A percentile compares a stretch with the other conserved stretches of the same genome.
Conservation (phyloP, 2,329 filamentous ascomycete species). For the Colletotrichum brevisporum region DNA sequence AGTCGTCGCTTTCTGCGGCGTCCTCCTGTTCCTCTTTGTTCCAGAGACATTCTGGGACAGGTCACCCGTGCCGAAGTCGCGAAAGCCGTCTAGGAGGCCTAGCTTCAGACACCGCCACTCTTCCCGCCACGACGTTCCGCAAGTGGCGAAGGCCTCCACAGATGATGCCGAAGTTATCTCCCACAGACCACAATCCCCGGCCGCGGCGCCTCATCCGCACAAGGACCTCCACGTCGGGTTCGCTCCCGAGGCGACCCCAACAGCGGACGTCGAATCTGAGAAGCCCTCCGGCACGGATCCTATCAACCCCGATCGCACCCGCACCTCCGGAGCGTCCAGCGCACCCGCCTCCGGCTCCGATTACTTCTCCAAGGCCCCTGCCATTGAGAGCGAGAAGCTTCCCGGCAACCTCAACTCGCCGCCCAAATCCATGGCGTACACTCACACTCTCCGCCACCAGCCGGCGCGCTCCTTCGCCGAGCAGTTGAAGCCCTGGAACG, state of each 20-base stretch:
- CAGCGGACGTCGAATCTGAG: neutral
- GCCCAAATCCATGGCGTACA: conserved; percentile 69
- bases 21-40: conserved; percentile 88
- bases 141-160: neutral
- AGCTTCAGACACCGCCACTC: conserved; percentile 64
- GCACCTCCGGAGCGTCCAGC: conserved; percentile 33
- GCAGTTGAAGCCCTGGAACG: conserved; percentile 83
- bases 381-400: conserved; percentile 60
- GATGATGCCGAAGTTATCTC: neutral
- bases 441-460: conserved; percentile 75
- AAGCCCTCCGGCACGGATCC: neutral
- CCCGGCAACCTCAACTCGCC: conserved; percentile 48
- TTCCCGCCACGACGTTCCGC: conserved; percentile 46
- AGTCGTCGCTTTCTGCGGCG: conserved; percentile 78
- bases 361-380: conserved; percentile 47
- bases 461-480: conserved; percentile 80
- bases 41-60: conserved; percentile 98
- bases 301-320: neutral
- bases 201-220: conserved; percentile 41
- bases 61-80: conserved; percentile 67
- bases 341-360: conserved; percentile 42
- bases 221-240: conserved; percentile 52
- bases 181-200: neutral
- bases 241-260: conserved; percentile 39
- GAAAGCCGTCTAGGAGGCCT: conserved; percentile 56